phyloP scores from a whole-genome alignment of 768 basidiomycete species.

The Infundibulicybe gibba region DNA sequence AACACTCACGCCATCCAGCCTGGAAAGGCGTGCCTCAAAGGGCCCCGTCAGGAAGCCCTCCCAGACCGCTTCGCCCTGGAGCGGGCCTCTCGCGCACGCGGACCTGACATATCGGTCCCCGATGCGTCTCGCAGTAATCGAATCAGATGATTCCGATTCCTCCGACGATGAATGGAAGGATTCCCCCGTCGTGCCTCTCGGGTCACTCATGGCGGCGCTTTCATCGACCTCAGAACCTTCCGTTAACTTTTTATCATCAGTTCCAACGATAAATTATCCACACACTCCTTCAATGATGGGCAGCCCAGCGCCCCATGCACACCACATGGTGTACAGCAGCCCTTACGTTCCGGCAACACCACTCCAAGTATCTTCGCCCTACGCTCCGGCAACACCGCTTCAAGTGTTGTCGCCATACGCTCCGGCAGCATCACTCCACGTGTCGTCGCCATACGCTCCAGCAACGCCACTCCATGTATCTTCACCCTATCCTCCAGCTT shows the following conservation, averaged over 20 bases:
- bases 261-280: no score
- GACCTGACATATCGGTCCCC: constrained; percentile 15
- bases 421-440: not conserved
- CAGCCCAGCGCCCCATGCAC: no score
- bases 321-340: not conserved
- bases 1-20: constrained; percentile 12
- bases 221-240: not conserved
- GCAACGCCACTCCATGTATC: not conserved
- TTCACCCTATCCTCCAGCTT: no score
- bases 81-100: constrained; percentile 32
- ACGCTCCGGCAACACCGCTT: not conserved
- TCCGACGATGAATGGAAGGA: not conserved
- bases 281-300: no score
- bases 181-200: not conserved
- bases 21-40: constrained; percentile 28
- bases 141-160: not conserved
- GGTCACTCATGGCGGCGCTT: not conserved
- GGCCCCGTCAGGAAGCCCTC: constrained; percentile 15
- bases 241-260: no score
- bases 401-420: not conserved
- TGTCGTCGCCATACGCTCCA: not conserved
- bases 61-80: constrained; percentile 36
- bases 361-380: not conserved
- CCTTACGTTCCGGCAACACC: not conserved
- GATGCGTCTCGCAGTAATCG: constrained; percentile 2